phyloP scores from a whole-genome alignment of 108 stramenopile genomes.

The Nitzschia sp. region DNA sequence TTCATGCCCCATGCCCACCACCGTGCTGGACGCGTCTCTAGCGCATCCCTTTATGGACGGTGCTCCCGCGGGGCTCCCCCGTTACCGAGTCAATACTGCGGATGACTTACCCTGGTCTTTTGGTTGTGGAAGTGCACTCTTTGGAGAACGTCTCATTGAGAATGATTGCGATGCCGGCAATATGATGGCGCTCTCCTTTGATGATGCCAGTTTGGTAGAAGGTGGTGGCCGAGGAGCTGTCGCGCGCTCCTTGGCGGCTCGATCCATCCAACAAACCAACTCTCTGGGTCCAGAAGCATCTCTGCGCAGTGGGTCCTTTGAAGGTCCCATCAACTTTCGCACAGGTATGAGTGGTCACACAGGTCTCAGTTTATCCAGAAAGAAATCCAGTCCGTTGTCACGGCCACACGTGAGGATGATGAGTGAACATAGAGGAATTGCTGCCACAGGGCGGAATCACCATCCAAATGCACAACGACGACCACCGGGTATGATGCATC shows the following conservation, averaged over 20 bases:
- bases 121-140: slow-evolving; percentile 37
- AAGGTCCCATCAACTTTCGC: slow-evolving; percentile 51
- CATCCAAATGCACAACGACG: background rate
- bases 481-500: background rate
- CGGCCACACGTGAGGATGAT: slow-evolving; percentile 35
- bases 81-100: slow-evolving; percentile 37
- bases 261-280: slow-evolving; percentile 1
- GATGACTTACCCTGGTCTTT: slow-evolving; percentile 30
- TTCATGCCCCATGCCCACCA: slow-evolving; percentile 39
- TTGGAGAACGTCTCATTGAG: slow-evolving; percentile 42
- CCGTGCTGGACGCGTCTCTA: background rate
- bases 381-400: slow-evolving; percentile 15
- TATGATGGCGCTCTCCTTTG: slow-evolving; percentile 22
- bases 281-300: background rate
- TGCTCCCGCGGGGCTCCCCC: slow-evolving; percentile 24
- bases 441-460: slow-evolving; percentile 2
- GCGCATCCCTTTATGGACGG: slow-evolving; percentile 38
- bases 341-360: slow-evolving; percentile 54
- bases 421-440: slow-evolving; percentile 45
- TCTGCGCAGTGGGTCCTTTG: slow-evolving; percentile 33
- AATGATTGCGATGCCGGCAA: slow-evolving; percentile 6
- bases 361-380: slow-evolving; percentile 24
- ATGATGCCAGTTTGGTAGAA: slow-evolving; percentile 20
- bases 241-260: slow-evolving; percentile 5
- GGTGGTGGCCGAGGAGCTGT: background rate